Conservation (phyloP, 805 yeast species). For the Huiozyma sinensis region DNA sequence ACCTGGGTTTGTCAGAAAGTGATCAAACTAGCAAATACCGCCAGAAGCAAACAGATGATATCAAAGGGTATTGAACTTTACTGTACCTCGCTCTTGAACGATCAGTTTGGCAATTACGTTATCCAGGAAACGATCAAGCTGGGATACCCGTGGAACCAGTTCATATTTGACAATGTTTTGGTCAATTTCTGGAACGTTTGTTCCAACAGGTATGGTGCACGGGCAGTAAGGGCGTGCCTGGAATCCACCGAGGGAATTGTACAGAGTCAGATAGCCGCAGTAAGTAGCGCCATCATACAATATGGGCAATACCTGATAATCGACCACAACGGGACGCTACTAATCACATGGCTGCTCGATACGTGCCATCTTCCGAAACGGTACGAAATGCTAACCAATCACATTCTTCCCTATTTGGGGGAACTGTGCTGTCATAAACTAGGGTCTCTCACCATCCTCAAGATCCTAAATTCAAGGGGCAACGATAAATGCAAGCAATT, state of each 20-base stretch:
- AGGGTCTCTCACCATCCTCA: slow-evolving; percentile 73
- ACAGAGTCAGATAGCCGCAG: slow-evolving; percentile 54
- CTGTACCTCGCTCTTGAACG: slow-evolving; percentile 76
- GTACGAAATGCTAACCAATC: slow-evolving; percentile 51
- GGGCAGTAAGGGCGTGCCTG: slow-evolving; percentile 87
- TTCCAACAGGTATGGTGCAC: slow-evolving; percentile 84
- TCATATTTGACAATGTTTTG: slow-evolving; percentile 73
- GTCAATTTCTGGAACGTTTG: slow-evolving; percentile 71
- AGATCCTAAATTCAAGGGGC: slow-evolving; percentile 59
- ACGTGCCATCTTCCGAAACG: slow-evolving; percentile 60
- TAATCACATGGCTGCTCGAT: slow-evolving; percentile 91
- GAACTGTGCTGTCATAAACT: slow-evolving; percentile 68
- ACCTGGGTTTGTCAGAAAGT: slow-evolving; percentile 99
- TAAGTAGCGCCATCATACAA: slow-evolving; percentile 67
- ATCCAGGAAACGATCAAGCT: slow-evolving; percentile 89
- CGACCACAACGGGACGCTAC: slow-evolving; percentile 78
- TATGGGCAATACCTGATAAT: slow-evolving; percentile 70
- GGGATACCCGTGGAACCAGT: slow-evolving; percentile 79
- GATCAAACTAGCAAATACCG: slow-evolving; percentile 59
- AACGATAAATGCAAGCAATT: slow-evolving; percentile 49
- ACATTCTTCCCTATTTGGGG: slow-evolving; percentile 50
- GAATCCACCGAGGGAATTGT: slow-evolving; percentile 51
- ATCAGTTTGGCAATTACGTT: slow-evolving; percentile 96
- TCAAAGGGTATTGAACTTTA: slow-evolving; percentile 66
- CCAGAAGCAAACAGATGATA: slow-evolving; percentile 52